Evolutionary conservation across 2,329 filamentous ascomycete genomes (phyloP).

Genomic region (Calonectria pseudoreteaudii): DNA sequence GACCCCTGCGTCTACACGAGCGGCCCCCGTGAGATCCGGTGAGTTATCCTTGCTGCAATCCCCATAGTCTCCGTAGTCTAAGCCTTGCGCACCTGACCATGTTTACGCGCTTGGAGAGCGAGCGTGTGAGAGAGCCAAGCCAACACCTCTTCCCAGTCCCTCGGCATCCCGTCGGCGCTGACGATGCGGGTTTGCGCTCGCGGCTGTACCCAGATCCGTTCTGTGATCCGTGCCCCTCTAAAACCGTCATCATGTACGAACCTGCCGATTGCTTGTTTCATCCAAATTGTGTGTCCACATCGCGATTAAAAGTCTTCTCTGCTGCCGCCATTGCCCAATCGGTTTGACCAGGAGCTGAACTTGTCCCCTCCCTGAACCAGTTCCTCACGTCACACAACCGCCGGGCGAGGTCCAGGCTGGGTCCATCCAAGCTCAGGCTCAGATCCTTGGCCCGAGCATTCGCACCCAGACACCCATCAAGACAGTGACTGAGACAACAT

Average conservation of each 20-base stretch:
- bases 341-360: background rate
- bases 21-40: constrained; percentile 12
- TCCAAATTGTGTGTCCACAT: constrained; percentile 21
- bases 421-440: background rate
- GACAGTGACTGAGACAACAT: background rate
- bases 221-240: constrained; percentile 7
- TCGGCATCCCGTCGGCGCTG: background rate
- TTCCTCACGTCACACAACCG: background rate
- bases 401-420: background rate
- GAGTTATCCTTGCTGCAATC: background rate
- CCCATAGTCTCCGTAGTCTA: constrained; percentile 5
- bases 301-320: background rate
- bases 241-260: constrained; percentile 8
- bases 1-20: constrained; percentile 5
- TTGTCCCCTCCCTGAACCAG: background rate
- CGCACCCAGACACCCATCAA: background rate
- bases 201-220: background rate
- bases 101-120: background rate
- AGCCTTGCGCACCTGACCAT: constrained; percentile 4
- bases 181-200: background rate
- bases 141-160: background rate
- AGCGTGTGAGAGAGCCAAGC: background rate
- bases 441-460: background rate
- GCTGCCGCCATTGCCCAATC: background rate
- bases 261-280: constrained; percentile 24